Evolutionary conservation across 2,329 filamentous ascomycete species (phyloP), one percentile per base, ranked within the genome.

Genomic region (Colletotrichum nymphaeae): DNA sequence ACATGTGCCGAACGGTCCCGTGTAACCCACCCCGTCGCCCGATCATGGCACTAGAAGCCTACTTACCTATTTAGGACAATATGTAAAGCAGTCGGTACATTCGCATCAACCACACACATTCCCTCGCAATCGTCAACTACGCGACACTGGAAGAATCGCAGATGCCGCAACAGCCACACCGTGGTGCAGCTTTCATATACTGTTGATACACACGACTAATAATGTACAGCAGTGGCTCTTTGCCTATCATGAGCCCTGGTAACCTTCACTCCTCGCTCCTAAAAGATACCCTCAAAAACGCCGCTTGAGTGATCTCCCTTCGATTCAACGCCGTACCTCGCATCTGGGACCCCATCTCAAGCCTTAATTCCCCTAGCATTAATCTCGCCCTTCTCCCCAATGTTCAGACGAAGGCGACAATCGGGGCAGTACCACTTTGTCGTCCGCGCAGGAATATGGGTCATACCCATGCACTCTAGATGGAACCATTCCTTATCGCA

Each of bases 401-500:
- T 90, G 60, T 90, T 90, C 37, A 92, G 82, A 35, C 88, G 83
- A 74, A 89, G 88, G 53, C 92, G 86, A 79, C 94, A 97, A 63
- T 94, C 91, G 1, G 93, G 93, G 81, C 94, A 97, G 78, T 95
- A 97, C 94, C 94, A 97, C 82, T 95, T 95, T 2, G 92, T 92
- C 37, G 93, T 93, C 22, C 93, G 87, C 2, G 91, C 89, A 12
- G 94, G 93, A 72, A 93, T 90, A 28, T 91, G 87, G 12, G 87
- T 85, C 42, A 97, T 85, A 5, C 88, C 91, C 6, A 97, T 93
- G 78, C 94, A 97, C 75, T 91, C 90, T 53, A 97, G 87, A 80
- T 97, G 94, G 81, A 96, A 97, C 94, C 94, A 97, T 81, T 96
- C 93, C 75, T 91, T 91, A 77, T 94, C 92, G 83, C 94, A 97